These are phyloP conservation scores for Emericellopsis terricola DNA, from an alignment of 495 filamentous ascomycete species.

Conservation along the genomic window DNA sequence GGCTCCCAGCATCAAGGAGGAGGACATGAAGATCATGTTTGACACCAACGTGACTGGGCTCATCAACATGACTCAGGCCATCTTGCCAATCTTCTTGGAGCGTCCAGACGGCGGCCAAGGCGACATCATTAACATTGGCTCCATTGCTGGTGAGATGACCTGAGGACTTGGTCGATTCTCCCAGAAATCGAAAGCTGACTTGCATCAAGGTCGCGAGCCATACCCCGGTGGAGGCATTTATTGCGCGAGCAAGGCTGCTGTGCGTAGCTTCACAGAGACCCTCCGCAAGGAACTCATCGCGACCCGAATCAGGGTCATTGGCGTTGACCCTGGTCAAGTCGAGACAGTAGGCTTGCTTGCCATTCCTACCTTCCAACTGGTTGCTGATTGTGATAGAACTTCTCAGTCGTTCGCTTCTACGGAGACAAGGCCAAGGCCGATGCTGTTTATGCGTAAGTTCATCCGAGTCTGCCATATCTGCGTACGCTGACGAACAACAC, in stretches of 20 bases:
- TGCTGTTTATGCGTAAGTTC: conserved; percentile 74
- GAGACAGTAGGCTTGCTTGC: conserved; percentile 49
- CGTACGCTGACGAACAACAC: neutral
- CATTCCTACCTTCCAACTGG: neutral
- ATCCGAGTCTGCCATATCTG: neutral
- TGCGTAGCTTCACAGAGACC: conserved; percentile 76
- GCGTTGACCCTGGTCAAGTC: conserved; percentile 90
- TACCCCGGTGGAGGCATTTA: conserved; percentile 90
- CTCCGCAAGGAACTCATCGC: conserved; percentile 78
- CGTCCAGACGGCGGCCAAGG: conserved; percentile 62
- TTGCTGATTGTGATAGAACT: conserved; percentile 40
- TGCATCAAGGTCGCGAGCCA: conserved; percentile 44
- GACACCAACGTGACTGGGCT: conserved; percentile 84
- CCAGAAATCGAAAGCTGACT: neutral
- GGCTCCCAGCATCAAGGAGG: conserved; percentile 64
- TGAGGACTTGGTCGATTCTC: no score
- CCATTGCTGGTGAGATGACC: conserved; percentile 69
- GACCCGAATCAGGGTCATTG: conserved; percentile 73
- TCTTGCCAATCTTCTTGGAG: conserved; percentile 71
- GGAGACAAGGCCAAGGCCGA: conserved; percentile 92
- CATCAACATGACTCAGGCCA: conserved; percentile 92
- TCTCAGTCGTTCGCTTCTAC: conserved; percentile 81
- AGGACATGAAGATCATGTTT: conserved; percentile 80
- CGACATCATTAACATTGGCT: conserved; percentile 95
- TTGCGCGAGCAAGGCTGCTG: conserved; percentile 90